Conservation (phyloP, 140 eudicot species). For the Bidens hawaiensis region DNA sequence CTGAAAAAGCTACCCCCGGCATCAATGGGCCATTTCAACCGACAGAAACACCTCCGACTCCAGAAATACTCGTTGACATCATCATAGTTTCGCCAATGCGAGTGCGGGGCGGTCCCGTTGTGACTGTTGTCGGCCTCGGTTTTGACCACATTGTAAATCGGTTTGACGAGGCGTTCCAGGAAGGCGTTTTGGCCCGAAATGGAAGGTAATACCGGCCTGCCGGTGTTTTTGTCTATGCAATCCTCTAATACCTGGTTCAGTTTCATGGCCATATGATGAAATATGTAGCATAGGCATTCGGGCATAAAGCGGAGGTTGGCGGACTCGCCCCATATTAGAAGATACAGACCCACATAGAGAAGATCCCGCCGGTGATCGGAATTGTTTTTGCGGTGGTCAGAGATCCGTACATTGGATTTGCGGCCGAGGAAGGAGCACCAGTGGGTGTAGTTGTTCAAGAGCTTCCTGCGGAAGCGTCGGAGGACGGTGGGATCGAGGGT, state of each 20-base stretch:
- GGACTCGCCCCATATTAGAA: not conserved
- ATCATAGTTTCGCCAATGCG: not conserved
- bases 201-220: not conserved
- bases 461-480: not conserved
- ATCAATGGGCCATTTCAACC: conserved; percentile 30
- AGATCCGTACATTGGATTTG: no score
- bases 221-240: not conserved
- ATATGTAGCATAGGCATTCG: not conserved
- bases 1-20: conserved; percentile 74
- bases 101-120: not conserved
- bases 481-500: not conserved
- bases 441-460: not conserved
- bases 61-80: not conserved
- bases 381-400: no score
- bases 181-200: not conserved
- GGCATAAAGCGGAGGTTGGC: not conserved
- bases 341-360: no score
- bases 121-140: not conserved
- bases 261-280: not conserved
- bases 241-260: not conserved
- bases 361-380: no score
- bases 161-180: not conserved
- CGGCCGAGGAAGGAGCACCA: not conserved
- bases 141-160: not conserved
- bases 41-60: not conserved